Conservation (phyloP, 2,329 filamentous ascomycete genomes). For the Phialemoniopsis sp. region DNA sequence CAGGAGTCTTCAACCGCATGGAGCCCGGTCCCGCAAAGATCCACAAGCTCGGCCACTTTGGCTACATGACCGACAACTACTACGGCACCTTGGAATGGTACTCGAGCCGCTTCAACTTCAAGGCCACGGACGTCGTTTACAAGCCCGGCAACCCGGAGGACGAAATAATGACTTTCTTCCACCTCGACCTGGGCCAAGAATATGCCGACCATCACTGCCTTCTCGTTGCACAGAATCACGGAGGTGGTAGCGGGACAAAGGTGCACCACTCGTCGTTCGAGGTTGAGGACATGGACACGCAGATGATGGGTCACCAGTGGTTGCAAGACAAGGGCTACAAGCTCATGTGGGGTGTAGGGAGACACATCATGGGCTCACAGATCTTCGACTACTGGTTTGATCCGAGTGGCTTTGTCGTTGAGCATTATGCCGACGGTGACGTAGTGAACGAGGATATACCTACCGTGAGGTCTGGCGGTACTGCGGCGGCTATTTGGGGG, state of each 20-base stretch:
- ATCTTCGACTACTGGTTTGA: slow-evolving; percentile 65
- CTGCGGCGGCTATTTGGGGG: slow-evolving; percentile 4
- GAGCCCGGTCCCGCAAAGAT: slow-evolving; percentile 11
- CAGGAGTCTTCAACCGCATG: slow-evolving; percentile 25
- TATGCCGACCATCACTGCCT: slow-evolving; percentile 49
- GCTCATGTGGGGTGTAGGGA: slow-evolving; percentile 55
- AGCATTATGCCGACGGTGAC: slow-evolving; percentile 61
- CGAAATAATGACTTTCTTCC: slow-evolving; percentile 30
- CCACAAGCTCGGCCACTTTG: slow-evolving; percentile 22
- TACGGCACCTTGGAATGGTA: slow-evolving; percentile 18
- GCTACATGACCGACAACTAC: slow-evolving; percentile 19
- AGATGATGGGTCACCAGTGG: slow-evolving; percentile 56
- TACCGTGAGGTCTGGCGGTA: slow-evolving; percentile 8
- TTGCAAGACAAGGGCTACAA: slow-evolving; percentile 46
- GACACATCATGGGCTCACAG: slow-evolving; percentile 55
- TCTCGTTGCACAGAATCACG: slow-evolving; percentile 32
- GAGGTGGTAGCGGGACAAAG: slow-evolving; percentile 19
- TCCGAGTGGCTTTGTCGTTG: slow-evolving; percentile 47
- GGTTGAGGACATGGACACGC: slow-evolving; percentile 57
- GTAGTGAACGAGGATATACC: slow-evolving; percentile 47
- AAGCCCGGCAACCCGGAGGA: neutral
- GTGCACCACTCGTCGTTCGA: slow-evolving; percentile 53
- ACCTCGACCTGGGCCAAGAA: slow-evolving; percentile 42
- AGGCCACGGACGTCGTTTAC: slow-evolving; percentile 13
- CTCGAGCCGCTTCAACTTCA: slow-evolving; percentile 19